These are phyloP conservation scores for Rhizopus delemar DNA, from an alignment of 371 early-diverging fungal genomes.

Conservation along the genomic window DNA sequence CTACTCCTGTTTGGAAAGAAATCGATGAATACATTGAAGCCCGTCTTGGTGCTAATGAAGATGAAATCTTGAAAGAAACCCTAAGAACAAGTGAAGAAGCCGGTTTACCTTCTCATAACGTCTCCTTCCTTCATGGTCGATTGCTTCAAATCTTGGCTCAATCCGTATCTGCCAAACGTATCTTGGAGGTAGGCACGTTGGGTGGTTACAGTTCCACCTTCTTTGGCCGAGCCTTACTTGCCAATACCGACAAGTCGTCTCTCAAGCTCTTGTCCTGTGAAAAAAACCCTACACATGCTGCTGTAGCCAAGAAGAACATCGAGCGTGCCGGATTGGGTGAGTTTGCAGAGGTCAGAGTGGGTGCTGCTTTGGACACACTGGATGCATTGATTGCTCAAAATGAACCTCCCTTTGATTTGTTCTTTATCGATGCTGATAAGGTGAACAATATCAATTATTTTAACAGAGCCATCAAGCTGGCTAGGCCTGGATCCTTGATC, in stretches of 20 bases:
- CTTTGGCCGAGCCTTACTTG: constrained; percentile 2
- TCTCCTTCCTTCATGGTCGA: constrained; percentile 4
- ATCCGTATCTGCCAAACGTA: constrained; percentile 4
- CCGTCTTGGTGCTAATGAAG: not conserved
- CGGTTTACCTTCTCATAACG: constrained; percentile 1
- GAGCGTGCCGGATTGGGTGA: not conserved
- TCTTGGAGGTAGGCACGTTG: constrained; percentile 6
- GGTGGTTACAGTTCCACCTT: constrained; percentile 6
- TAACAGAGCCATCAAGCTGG: not conserved
- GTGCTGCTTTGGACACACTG: constrained; percentile 1
- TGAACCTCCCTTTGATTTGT: constrained; percentile 1
- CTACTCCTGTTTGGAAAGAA: not conserved
- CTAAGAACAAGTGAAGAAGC: constrained; percentile 5
- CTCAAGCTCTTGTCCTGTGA: not conserved
- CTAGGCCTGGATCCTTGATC: not conserved
- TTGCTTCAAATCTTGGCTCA: constrained; percentile 4
- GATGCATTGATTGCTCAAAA: not conserved
- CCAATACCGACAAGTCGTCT: not conserved
- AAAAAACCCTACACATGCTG: not conserved
- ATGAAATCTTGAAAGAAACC: not conserved
- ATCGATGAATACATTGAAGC: not conserved
- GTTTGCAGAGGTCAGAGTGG: constrained; percentile 1
- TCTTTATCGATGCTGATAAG: constrained; percentile 12
- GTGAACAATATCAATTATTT: constrained; percentile 2
- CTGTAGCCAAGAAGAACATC: constrained; percentile 5